phyloP scores from a whole-genome alignment of 495 filamentous ascomycete species.

The Xylaria telfairii region DNA sequence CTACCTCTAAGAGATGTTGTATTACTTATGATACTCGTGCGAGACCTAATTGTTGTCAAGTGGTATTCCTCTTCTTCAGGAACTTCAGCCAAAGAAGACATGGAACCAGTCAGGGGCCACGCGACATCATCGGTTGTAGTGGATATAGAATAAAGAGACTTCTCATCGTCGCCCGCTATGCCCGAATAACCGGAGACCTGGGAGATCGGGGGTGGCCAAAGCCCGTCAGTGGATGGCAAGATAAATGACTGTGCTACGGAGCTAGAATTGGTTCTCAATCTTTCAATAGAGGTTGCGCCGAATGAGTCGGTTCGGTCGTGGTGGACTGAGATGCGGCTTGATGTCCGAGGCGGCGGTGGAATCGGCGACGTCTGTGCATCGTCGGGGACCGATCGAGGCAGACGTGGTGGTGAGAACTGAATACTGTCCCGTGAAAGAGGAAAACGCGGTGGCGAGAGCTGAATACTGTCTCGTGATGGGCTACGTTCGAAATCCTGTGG shows the following conservation, averaged over 20 bases:
- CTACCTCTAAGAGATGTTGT: conserved; percentile 52
- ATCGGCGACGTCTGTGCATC: conserved; percentile 37
- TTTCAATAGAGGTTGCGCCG: conserved; percentile 39
- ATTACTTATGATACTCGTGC: conserved; percentile 49
- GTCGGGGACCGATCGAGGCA: conserved; percentile 53
- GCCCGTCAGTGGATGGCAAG: conserved; percentile 31
- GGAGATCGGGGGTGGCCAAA: conserved; percentile 36
- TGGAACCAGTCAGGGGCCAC: conserved; percentile 53
- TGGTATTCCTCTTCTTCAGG: conserved; percentile 73
- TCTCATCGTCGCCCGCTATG: conserved; percentile 30
- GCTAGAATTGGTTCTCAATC: conserved; percentile 46
- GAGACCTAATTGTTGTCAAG: conserved; percentile 36
- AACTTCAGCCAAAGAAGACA: conserved; percentile 67
- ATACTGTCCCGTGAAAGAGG: too few relatives aligned
- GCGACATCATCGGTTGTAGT: conserved; percentile 58
- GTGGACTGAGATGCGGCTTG: conserved; percentile 53
- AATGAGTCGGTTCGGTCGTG: conserved; percentile 51
- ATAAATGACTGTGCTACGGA: conserved; percentile 50
- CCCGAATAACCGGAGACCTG: conserved; percentile 41
- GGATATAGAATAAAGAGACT: conserved; percentile 49
- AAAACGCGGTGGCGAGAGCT: conserved; percentile 52
- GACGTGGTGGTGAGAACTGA: conserved; percentile 52
- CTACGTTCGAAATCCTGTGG: conserved; percentile 45
- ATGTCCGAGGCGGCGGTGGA: conserved; percentile 53
- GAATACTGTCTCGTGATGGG: conserved; percentile 56